Percentiles rank a stretch among this genome's conserved stretches.
Evolutionary conservation across 805 yeast species (phyloP).

Genomic region (Lipomyces chichibuensis): DNA sequence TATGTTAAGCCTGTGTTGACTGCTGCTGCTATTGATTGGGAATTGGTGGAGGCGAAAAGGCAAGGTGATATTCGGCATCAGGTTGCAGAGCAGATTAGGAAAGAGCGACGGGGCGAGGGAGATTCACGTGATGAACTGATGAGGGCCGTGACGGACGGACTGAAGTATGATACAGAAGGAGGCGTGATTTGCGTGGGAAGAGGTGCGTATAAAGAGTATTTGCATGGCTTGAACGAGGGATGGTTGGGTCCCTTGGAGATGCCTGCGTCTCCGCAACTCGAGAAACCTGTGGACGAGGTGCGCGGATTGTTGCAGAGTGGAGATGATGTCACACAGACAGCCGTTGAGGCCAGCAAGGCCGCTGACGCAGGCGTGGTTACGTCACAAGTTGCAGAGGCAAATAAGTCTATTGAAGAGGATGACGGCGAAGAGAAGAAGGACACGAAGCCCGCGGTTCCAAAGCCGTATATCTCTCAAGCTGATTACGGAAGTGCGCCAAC

Average conservation of each 20-base stretch:
- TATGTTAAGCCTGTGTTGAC: slow-evolving; percentile 84
- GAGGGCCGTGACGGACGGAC: slow-evolving; percentile 38
- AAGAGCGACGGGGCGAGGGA: slow-evolving; percentile 55
- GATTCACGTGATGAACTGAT: slow-evolving; percentile 41
- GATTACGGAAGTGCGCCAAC: slow-evolving; percentile 59
- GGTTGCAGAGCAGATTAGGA: slow-evolving; percentile 83
- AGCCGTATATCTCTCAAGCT: slow-evolving; percentile 63
- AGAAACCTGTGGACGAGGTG: slow-evolving; percentile 23
- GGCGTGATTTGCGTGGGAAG: slow-evolving; percentile 93
- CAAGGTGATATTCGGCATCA: slow-evolving; percentile 85
- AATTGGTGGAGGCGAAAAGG: slow-evolving; percentile 70
- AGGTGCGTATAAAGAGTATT: slow-evolving; percentile 92
- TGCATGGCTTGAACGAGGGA: slow-evolving; percentile 92
- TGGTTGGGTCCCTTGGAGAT: slow-evolving; percentile 82
- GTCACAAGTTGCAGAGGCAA: slow-evolving; percentile 26
- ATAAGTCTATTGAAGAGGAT: slow-evolving; percentile 37
- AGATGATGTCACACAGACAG: slow-evolving; percentile 15
- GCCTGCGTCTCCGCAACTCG: slow-evolving; percentile 44
- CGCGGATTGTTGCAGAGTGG: slow-evolving; percentile 19
- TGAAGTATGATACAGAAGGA: slow-evolving; percentile 55
- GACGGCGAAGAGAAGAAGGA: slow-evolving; percentile 41
- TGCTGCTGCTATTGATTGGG: slow-evolving; percentile 83
- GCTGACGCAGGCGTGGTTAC: slow-evolving; percentile 22
- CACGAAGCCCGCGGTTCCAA: slow-evolving; percentile 53
- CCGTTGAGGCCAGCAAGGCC: slow-evolving; percentile 17